These are phyloP conservation scores for Alternaria sp. DNA, from an alignment of 2,329 filamentous ascomycete species.

Conservation along the genomic window DNA sequence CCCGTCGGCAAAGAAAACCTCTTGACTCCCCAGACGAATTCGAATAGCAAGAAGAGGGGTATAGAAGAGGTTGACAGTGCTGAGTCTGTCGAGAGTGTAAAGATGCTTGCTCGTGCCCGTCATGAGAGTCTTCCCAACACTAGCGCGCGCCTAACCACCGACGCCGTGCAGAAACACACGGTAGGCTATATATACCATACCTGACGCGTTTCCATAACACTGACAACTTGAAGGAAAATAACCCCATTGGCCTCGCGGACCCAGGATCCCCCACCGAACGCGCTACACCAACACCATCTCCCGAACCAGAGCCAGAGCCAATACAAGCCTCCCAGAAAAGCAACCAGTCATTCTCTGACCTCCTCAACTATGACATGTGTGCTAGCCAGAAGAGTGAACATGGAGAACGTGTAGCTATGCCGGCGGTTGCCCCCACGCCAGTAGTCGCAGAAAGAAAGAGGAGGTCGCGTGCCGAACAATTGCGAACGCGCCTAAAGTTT, in stretches of 20 bases:
- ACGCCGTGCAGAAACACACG: slow-evolving; percentile 39
- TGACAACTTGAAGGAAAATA: slow-evolving; percentile 39
- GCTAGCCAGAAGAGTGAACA: slow-evolving; percentile 52
- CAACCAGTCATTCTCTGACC: slow-evolving; percentile 57
- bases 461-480: slow-evolving; percentile 68
- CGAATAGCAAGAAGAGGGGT: slow-evolving; percentile 46
- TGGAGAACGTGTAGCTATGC: slow-evolving; percentile 16
- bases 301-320: slow-evolving; percentile 25
- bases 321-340: slow-evolving; percentile 44
- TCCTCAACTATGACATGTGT: slow-evolving; percentile 58
- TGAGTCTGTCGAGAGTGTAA: slow-evolving; percentile 38
- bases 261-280: slow-evolving; percentile 48
- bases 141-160: slow-evolving; percentile 34
- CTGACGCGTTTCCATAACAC: slow-evolving; percentile 29
- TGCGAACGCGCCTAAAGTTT: slow-evolving; percentile 73
- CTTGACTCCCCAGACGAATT: slow-evolving; percentile 22
- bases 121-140: slow-evolving; percentile 24
- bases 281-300: slow-evolving; percentile 41
- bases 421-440: slow-evolving; percentile 21
- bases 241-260: slow-evolving; percentile 37
- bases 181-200: slow-evolving; percentile 27
- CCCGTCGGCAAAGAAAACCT: slow-evolving; percentile 45
- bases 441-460: slow-evolving; percentile 24
- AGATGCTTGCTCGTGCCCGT: slow-evolving; percentile 39
- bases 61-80: slow-evolving; percentile 49